Conservation (phyloP, 2,329 filamentous ascomycete genomes). For the Colletotrichum salicis region DNA sequence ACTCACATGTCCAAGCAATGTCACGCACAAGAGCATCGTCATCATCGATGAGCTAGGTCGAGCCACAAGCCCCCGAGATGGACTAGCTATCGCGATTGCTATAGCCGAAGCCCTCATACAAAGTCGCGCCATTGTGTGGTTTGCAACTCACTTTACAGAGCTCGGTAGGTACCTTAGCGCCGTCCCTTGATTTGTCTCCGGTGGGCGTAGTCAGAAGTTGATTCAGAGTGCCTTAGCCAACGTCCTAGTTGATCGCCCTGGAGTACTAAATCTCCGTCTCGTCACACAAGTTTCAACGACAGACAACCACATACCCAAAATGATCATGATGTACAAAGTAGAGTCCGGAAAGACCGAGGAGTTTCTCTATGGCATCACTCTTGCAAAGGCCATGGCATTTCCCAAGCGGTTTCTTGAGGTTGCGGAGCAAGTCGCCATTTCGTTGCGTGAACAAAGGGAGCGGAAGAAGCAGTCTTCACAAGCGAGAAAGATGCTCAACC, state of each 20-base stretch:
- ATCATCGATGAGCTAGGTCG: slow-evolving; percentile 94
- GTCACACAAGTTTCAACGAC: slow-evolving; percentile 70
- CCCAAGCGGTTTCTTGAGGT: slow-evolving; percentile 73
- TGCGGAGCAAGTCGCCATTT: slow-evolving; percentile 73
- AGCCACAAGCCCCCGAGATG: slow-evolving; percentile 89
- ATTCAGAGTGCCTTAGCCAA: slow-evolving; percentile 57
- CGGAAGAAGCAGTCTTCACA: slow-evolving; percentile 68
- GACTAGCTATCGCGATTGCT: slow-evolving; percentile 87
- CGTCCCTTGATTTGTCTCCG: background rate
- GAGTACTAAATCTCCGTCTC: slow-evolving; percentile 86
- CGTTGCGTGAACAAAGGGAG: slow-evolving; percentile 68
- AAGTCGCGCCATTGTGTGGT: slow-evolving; percentile 84
- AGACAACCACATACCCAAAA: slow-evolving; percentile 64
- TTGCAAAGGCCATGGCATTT: slow-evolving; percentile 80
- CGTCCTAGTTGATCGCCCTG: slow-evolving; percentile 78
- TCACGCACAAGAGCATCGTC: slow-evolving; percentile 79
- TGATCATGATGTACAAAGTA: slow-evolving; percentile 91
- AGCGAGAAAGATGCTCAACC: slow-evolving; percentile 67
- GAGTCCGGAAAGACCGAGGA: slow-evolving; percentile 76
- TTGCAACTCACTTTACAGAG: slow-evolving; percentile 92
- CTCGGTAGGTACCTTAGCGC: slow-evolving; percentile 57
- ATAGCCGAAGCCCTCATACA: slow-evolving; percentile 89
- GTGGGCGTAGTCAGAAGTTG: slow-evolving; percentile 21
- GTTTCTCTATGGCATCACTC: slow-evolving; percentile 83
- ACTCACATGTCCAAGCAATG: slow-evolving; percentile 58